A percentile compares a stretch with the other conserved stretches of the same genome.
These are phyloP conservation scores for Escovopsis sp. DNA, from an alignment of 2,329 filamentous ascomycete genomes.

Conservation along the genomic window DNA sequence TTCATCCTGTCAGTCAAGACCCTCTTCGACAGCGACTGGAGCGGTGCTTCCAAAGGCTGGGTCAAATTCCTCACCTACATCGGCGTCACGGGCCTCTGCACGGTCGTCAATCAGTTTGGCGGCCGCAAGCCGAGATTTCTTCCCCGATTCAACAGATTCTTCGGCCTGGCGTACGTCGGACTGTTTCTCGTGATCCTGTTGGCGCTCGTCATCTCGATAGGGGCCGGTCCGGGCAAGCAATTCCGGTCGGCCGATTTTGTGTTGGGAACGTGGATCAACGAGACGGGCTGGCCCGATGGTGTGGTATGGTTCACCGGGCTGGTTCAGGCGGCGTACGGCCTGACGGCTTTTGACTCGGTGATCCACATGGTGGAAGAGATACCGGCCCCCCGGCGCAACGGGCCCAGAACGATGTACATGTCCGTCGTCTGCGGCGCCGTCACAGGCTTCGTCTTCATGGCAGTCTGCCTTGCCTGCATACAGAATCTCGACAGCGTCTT, in stretches of 20 bases:
- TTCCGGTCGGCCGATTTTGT: slow-evolving; percentile 36
- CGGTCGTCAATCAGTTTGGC: slow-evolving; percentile 32
- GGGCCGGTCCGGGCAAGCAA: slow-evolving; percentile 23
- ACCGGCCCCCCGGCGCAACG: slow-evolving; percentile 33
- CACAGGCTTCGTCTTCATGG: slow-evolving; percentile 35
- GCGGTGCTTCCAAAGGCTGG: slow-evolving; percentile 30
- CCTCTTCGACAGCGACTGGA: slow-evolving; percentile 34
- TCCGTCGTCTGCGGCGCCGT: slow-evolving; percentile 33
- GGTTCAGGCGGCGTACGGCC: slow-evolving; percentile 37
- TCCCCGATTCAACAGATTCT: slow-evolving; percentile 39
- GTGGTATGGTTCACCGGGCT: slow-evolving; percentile 44
- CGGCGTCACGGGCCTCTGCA: slow-evolving; percentile 31
- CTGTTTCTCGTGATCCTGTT: slow-evolving; percentile 37
- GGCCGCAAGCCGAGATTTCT: slow-evolving; percentile 27
- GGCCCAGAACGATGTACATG: slow-evolving; percentile 35
- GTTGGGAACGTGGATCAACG: slow-evolving; percentile 32
- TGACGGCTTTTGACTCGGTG: slow-evolving; percentile 42
- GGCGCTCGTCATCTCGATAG: slow-evolving; percentile 36
- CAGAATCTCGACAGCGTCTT: slow-evolving; percentile 28
- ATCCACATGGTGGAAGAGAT: slow-evolving; percentile 45
- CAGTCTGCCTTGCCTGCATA: slow-evolving; percentile 35
- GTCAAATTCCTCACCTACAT: slow-evolving; percentile 39
- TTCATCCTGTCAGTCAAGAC: slow-evolving; percentile 41
- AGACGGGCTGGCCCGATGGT: slow-evolving; percentile 35
- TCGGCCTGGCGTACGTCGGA: slow-evolving; percentile 34